Percentiles rank a stretch among this genome's conserved stretches.
Evolutionary conservation across 1,139 yeast species (phyloP).

Genomic region (Saccharomyces uvarum): DNA sequence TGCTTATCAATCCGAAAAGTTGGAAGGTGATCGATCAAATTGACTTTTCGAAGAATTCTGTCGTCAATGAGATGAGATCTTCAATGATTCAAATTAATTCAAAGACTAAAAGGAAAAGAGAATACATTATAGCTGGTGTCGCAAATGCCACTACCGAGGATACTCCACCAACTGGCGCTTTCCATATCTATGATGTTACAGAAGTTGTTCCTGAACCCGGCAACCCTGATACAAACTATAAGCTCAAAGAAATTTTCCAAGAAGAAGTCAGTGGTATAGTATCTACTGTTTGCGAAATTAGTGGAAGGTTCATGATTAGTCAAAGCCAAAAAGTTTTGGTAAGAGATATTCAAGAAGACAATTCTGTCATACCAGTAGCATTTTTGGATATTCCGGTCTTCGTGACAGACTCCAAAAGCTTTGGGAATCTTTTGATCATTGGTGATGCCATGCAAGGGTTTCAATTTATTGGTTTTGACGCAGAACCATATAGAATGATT

Average conservation of each 20-base stretch:
- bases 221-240: constrained; percentile 73
- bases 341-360: constrained; percentile 61
- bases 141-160: constrained; percentile 78
- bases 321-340: constrained; percentile 86
- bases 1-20: constrained; percentile 61
- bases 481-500: constrained; percentile 87
- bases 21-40: constrained; percentile 74
- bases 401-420: constrained; percentile 71
- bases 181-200: constrained; percentile 65
- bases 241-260: constrained; percentile 63
- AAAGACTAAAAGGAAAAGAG: constrained; percentile 52
- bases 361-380: constrained; percentile 63
- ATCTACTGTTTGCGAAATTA: constrained; percentile 66
- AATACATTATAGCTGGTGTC: constrained; percentile 71
- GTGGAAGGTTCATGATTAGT: constrained; percentile 76
- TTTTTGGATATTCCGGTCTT: constrained; percentile 79
- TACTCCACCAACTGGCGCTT: constrained; percentile 70
- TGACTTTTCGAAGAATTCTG: constrained; percentile 60
- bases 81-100: constrained; percentile 36
- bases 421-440: constrained; percentile 67
- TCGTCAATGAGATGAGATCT: constrained; percentile 37
- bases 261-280: constrained; percentile 85
- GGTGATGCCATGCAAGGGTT: constrained; percentile 80
- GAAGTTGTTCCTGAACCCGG: constrained; percentile 89
- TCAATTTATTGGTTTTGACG: constrained; percentile 84